A percentile compares a stretch with the other conserved stretches of the same genome.
Conservation (phyloP, 2,329 filamentous ascomycete genomes). For the Talaromyces amestolkiae region DNA sequence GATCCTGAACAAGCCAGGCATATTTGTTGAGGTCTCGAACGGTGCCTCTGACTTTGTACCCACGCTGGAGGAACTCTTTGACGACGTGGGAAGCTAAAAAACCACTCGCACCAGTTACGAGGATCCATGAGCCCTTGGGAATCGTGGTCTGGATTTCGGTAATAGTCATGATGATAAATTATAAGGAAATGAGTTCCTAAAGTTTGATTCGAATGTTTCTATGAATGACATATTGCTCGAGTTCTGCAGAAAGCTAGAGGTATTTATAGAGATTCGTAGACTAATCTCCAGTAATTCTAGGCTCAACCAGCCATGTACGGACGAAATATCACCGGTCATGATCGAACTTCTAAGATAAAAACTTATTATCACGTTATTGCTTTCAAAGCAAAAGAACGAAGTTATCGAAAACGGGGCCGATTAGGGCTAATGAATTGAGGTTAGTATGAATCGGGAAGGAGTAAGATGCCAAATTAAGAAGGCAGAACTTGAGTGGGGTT, state of each 20-base stretch:
- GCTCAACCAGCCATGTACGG: neutral
- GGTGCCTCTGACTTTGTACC: slow-evolving; percentile 12
- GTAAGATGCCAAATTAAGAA: neutral
- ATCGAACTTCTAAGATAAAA: neutral
- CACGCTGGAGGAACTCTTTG: slow-evolving; percentile 12
- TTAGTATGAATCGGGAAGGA: neutral
- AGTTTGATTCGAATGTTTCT: neutral
- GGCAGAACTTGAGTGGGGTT: neutral
- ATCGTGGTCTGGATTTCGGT: neutral
- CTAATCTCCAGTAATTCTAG: neutral
- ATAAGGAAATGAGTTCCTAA: neutral
- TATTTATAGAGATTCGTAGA: neutral
- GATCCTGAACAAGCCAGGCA: slow-evolving; percentile 5
- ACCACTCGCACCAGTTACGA: slow-evolving; percentile 13
- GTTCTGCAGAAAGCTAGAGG: neutral
- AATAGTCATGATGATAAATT: neutral
- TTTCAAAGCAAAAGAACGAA: neutral
- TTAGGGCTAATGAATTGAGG: neutral
- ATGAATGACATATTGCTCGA: neutral
- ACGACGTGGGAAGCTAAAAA: slow-evolving; percentile 8
- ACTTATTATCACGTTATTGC: neutral
- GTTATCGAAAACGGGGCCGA: neutral
- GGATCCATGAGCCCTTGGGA: slow-evolving; percentile 12
- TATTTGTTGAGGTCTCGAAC: neutral
- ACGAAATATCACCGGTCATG: neutral